These are phyloP conservation scores for Lolium multiflorum DNA, from an alignment of 176 grass and related monocot genomes.

Conservation along the genomic window DNA sequence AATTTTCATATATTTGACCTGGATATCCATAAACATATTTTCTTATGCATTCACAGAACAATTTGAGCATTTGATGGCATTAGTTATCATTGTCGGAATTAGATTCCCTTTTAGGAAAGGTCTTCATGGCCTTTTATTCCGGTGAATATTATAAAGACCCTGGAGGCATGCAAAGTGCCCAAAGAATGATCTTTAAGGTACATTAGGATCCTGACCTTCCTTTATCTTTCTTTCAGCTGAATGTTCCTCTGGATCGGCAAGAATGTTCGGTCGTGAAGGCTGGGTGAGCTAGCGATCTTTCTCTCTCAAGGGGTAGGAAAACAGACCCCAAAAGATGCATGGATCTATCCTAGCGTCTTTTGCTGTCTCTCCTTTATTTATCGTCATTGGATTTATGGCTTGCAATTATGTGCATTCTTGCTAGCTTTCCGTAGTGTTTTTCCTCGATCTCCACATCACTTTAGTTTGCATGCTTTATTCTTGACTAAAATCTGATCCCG, in stretches of 20 bases:
- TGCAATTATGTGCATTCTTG: conserved; percentile 45
- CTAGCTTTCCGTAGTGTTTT: conserved; percentile 29
- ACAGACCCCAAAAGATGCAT: conserved; percentile 42
- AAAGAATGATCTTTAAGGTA: conserved; percentile 64
- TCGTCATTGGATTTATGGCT: conserved; percentile 22
- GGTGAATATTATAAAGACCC: conserved; percentile 69
- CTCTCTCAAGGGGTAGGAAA: conserved; percentile 36
- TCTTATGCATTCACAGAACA: background rate
- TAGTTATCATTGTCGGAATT: conserved; percentile 22
- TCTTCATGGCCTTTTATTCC: conserved; percentile 58
- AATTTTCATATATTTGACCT: background rate
- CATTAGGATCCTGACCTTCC: conserved; percentile 45
- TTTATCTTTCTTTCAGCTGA: conserved; percentile 67
- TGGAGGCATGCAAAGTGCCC: conserved; percentile 52
- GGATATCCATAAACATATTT: background rate
- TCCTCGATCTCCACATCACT: conserved; percentile 59
- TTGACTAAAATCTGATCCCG: conserved; percentile 59
- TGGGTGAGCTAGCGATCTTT: conserved; percentile 53
- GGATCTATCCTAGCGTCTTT: conserved; percentile 34
- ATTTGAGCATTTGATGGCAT: background rate
- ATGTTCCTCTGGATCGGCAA: conserved; percentile 50
- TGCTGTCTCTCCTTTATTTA: background rate
- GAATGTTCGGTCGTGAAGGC: conserved; percentile 60
- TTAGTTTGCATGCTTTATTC: conserved; percentile 90
- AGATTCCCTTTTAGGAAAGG: conserved; percentile 44